Conservation (phyloP, 331 rosid species). For the Rhamnella rubrinervis region DNA sequence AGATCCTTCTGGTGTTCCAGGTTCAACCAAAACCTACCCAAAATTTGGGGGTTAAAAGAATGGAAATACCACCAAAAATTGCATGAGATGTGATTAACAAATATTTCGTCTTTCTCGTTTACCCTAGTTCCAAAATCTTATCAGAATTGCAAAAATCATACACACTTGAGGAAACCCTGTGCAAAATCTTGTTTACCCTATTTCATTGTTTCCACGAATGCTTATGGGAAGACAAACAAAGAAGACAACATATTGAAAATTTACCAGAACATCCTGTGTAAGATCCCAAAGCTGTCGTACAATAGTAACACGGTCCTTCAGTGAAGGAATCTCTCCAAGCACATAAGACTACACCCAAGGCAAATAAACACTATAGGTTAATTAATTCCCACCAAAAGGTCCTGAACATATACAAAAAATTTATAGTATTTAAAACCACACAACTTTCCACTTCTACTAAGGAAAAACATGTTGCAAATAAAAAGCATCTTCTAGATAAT, state of each 20-base stretch:
- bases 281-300: conserved; percentile 97
- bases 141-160: background rate
- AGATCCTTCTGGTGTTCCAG: conserved; percentile 91
- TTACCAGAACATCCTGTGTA: conserved; percentile 88
- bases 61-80: background rate
- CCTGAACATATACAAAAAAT: conserved; percentile 2
- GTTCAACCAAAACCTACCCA: conserved; percentile 82
- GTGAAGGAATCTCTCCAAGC: conserved; percentile 89
- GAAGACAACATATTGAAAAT: conserved; percentile 12
- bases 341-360: conserved; percentile 73
- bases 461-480: conserved; percentile 6
- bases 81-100: background rate
- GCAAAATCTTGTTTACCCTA: no score
- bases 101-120: background rate
- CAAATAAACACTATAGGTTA: conserved; percentile 17
- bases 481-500: conserved; percentile 8
- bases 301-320: conserved; percentile 77
- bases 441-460: background rate
- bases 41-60: background rate
- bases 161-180: no score
- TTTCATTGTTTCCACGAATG: background rate
- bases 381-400: conserved; percentile 27
- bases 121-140: background rate
- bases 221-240: background rate
- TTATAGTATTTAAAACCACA: conserved; percentile 9